Evolutionary conservation across 2,329 filamentous ascomycete genomes (phyloP), one percentile per base, ranked within the genome.

Genomic region (Fusarium phyllophilum): DNA sequence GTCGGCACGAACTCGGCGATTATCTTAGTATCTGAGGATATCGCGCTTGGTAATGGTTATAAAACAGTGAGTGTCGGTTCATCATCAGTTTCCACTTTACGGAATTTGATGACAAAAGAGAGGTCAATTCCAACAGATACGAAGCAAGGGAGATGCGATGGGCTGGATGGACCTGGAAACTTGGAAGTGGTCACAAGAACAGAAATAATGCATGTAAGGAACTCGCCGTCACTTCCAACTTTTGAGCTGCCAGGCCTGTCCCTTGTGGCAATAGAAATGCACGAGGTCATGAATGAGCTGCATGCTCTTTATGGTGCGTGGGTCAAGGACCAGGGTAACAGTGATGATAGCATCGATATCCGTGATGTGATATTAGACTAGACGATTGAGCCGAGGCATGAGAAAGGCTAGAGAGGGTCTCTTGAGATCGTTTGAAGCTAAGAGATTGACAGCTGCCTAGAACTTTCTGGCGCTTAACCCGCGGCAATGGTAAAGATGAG

Each of bases 401-500:
- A 29, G 38, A 48, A 22, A 8, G 13, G 13, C 13, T 26, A 31
- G 31, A 48, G 18, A 18, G 18, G 31, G 18, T 36, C 39, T 29
- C 26, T 39, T 56, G 31, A 38, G 34, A 33, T 12, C 8, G 46
- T 36, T 56, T 46, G 39, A 59, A 52, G 72, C 72, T 66, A 74
- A 69, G 26, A 39, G 44, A 49, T 55, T 68, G 64, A 44, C 65
- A 68, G 54, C 45, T 60, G 39, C 36, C 60, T 66, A 69, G 66
- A 73, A 71, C 57, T 74, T 74, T 72, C 66, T 74, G 63, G 72
- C 72, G 72, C 72, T 74, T 74, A 74, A 62, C 72, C 72, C 72
- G 72, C 68, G 55, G 68, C 58, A 55, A 22, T 58, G 46, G 58
- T 38, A 62, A 62, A 60, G 62, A 54, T 55, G 65, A 65, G 41